Base-by-base conservation (phyloP, 2,329 filamentous ascomycete genomes). In the Penicillium paneum region DNA sequence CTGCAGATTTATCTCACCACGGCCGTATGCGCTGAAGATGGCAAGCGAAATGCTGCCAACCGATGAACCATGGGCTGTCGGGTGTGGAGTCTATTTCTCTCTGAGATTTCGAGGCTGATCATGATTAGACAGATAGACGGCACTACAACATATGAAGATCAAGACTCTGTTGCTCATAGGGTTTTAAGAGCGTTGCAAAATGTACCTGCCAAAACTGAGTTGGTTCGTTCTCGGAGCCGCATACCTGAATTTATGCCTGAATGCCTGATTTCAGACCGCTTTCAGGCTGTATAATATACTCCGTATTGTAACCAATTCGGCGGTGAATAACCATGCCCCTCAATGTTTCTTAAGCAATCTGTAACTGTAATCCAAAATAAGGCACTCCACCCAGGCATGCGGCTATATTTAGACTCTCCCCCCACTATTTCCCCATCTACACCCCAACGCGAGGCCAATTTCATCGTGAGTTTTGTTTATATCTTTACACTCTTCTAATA, bases 51-150 rank as follows among this genome's bases (percentile, higher is more conserved):
- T 46, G 52, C 41, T 10, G 21, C 39, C n/a, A 29, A 47, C 47
- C 46, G 54, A 49, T 48, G 49, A 61, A 46, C 59, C 59, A 54
- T 42, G 32, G 32, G 28, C 31, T 19, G 32, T 40, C 31, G 54
- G 35, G 26, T 47, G 44, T 51, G 57, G 55, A 44, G 55, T 38
- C 21, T 41, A 54, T 52, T 43, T 46, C 52, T 42, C 57, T 35
- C 42, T 41, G 21, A 48, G 43, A 43, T 26, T 39, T 45, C 36
- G n/a, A 15, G 21, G 56, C 28, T 41, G 56, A 59, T 57, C 56
- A 26, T 53, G 46, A 55, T 55, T 45, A 48, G 21, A 44, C 12
- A 26, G 2, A 1, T 19, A 13, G 6, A 39, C 6, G 26, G 5
- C 13, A 15, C 21, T 24, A 24, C 21, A 24, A 24, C 3, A 24